Evolutionary conservation across 441 rosid genomes (phyloP).

Genomic region (Sinapis alba): DNA sequence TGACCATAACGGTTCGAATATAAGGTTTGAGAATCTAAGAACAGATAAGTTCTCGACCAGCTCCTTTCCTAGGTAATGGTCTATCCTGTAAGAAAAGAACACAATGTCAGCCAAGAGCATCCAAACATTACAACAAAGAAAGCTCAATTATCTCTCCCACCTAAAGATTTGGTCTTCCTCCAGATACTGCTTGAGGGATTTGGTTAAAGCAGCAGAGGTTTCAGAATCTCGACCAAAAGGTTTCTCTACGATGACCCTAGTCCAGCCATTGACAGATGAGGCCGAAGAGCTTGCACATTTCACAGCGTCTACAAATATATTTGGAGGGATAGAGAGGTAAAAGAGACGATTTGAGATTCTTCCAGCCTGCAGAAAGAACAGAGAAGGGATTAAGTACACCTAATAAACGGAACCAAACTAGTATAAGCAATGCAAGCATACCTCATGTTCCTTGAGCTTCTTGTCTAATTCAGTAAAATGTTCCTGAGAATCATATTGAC

Average conservation of each 20-base stretch:
- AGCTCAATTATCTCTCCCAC: conserved; percentile 41
- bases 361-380: conserved; percentile 53
- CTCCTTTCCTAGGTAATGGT: conserved; percentile 97
- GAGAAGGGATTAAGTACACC: neutral
- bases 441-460: conserved; percentile 83
- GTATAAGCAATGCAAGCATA: conserved; percentile 13
- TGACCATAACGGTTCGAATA: conserved; percentile 94
- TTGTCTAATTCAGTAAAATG: conserved; percentile 70
- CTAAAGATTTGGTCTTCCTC: conserved; percentile 88
- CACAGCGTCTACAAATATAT: conserved; percentile 81
- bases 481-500: conserved; percentile 81
- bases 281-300: conserved; percentile 81
- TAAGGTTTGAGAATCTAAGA: conserved; percentile 94
- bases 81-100: conserved; percentile 63
- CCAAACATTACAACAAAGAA: conserved; percentile 20
- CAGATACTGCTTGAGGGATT: conserved; percentile 68
- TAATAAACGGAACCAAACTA: conserved; percentile 1
- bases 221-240: conserved; percentile 94
- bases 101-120: conserved; percentile 30
- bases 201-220: conserved; percentile 88
- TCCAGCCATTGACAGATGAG: conserved; percentile 87
- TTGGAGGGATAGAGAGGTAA: conserved; percentile 86
- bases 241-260: conserved; percentile 91
- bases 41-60: conserved; percentile 94
- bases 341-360: conserved; percentile 81